Percentiles rank a stretch among this genome's conserved stretches.
phyloP scores from a whole-genome alignment of 2,329 filamentous ascomycete species.

The Diaporthe amygdali region DNA sequence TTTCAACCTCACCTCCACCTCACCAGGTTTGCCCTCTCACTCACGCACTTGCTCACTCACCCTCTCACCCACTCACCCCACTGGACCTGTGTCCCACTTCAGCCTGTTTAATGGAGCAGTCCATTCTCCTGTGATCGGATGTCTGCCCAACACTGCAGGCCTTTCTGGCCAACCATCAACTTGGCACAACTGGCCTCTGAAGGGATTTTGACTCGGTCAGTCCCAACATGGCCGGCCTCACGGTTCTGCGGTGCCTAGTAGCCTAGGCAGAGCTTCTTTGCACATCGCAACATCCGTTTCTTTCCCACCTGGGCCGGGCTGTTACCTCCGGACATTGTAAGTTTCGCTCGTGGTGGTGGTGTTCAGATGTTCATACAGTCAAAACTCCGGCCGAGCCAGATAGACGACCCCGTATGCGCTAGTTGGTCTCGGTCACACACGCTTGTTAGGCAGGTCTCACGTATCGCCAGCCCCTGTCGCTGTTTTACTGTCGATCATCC shows the following conservation, averaged over 20 bases:
- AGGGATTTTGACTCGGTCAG: background rate
- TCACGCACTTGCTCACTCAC: background rate
- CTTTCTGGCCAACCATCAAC: background rate
- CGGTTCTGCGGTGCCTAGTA: no score
- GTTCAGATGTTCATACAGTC: background rate
- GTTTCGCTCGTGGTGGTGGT: background rate
- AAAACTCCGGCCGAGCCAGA: background rate
- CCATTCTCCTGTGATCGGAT: background rate
- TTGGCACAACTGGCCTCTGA: background rate
- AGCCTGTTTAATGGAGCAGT: background rate
- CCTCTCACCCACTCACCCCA: background rate
- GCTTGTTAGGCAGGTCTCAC: slow-evolving; percentile 20
- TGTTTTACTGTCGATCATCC: slow-evolving; percentile 16
- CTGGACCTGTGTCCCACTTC: background rate
- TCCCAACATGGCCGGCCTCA: background rate
- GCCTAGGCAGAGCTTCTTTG: background rate
- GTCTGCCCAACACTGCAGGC: background rate
- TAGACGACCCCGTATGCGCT: background rate
- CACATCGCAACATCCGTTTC: background rate
- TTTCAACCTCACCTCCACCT: background rate
- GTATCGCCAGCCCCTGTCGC: background rate
- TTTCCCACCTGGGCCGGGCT: background rate
- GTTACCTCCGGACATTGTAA: no score
- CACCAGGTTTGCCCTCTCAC: background rate
- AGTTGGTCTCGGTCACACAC: background rate